phyloP scores from a whole-genome alignment of 2,329 filamentous ascomycete species.

The Fusarium paranaense region DNA sequence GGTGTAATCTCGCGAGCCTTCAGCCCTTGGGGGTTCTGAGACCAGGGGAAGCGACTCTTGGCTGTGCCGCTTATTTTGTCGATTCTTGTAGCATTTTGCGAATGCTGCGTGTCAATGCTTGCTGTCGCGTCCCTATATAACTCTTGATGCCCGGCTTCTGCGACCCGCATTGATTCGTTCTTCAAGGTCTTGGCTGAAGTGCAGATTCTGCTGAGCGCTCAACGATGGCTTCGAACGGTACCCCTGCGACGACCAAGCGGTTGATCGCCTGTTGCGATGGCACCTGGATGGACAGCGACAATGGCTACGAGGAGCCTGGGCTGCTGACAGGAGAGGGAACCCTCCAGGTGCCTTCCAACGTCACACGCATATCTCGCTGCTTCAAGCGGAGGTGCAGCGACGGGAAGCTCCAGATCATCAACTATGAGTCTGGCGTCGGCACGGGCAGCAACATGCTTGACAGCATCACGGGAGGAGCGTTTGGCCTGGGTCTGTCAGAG shows the following conservation, averaged over 20 bases:
- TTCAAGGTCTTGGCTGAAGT: neutral
- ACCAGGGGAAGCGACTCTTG: slow-evolving; percentile 35
- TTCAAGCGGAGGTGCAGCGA: slow-evolving; percentile 64
- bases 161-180: neutral
- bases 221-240: slow-evolving; percentile 9
- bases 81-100: neutral
- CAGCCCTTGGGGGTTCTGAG: slow-evolving; percentile 28
- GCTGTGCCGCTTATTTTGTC: slow-evolving; percentile 36
- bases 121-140: neutral
- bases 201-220: neutral
- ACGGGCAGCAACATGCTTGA: slow-evolving; percentile 63
- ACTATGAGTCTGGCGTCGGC: slow-evolving; percentile 71
- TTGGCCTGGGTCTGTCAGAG: slow-evolving; percentile 66
- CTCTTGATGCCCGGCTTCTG: neutral
- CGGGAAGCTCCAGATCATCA: slow-evolving; percentile 67
- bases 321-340: slow-evolving; percentile 52
- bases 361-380: slow-evolving; percentile 69
- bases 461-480: slow-evolving; percentile 64
- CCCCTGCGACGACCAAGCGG: slow-evolving; percentile 52
- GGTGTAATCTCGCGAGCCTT: slow-evolving; percentile 18
- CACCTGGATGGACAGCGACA: slow-evolving; percentile 66
- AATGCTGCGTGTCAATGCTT: neutral
- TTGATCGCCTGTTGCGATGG: slow-evolving; percentile 66
- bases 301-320: slow-evolving; percentile 57
- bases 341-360: slow-evolving; percentile 67